Percentiles rank a stretch among this genome's conserved stretches.
phyloP scores from a whole-genome alignment of 345 rosid species.

The Barbarea vulgaris region DNA sequence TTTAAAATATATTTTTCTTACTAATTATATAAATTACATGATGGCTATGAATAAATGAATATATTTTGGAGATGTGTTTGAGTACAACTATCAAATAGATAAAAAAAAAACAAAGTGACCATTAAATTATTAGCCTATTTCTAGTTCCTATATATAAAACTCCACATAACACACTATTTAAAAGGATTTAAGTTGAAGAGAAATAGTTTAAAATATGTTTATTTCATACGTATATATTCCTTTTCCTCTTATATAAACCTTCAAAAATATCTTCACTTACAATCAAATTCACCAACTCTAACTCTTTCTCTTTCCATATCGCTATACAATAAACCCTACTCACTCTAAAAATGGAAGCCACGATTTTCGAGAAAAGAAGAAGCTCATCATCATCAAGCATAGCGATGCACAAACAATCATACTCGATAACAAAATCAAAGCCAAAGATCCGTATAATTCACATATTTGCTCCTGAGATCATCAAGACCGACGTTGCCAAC shows the following conservation, averaged over 20 bases:
- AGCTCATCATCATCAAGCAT: conserved; percentile 45
- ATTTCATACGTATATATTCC: neutral
- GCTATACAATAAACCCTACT: conserved; percentile 22
- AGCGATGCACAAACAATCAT: conserved; percentile 54
- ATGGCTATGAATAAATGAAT: neutral
- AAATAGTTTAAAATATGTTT: neutral
- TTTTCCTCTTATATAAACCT: conserved; percentile 34
- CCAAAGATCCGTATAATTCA: conserved; percentile 85
- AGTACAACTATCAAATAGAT: neutral
- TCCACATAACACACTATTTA: neutral
- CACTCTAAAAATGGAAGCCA: conserved; percentile 45
- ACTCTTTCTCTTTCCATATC: conserved; percentile 12
- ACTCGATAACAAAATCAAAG: conserved; percentile 59
- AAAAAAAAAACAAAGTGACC: neutral
- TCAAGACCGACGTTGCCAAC: conserved; percentile 86
- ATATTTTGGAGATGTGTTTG: neutral
- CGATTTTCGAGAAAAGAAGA: conserved; percentile 41
- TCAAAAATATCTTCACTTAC: conserved; percentile 19
- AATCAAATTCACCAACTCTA: conserved; percentile 51
- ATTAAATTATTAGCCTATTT: neutral
- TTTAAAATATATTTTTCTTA: neutral
- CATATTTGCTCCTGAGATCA: conserved; percentile 92
- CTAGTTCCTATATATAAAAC: neutral
- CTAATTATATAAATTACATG: neutral
- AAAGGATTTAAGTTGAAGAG: neutral